A percentile compares a stretch with the other conserved stretches of the same genome.
These are phyloP conservation scores for Lichtheimia corymbifera DNA, from an alignment of 371 early-diverging fungal genomes.

Conservation along the genomic window DNA sequence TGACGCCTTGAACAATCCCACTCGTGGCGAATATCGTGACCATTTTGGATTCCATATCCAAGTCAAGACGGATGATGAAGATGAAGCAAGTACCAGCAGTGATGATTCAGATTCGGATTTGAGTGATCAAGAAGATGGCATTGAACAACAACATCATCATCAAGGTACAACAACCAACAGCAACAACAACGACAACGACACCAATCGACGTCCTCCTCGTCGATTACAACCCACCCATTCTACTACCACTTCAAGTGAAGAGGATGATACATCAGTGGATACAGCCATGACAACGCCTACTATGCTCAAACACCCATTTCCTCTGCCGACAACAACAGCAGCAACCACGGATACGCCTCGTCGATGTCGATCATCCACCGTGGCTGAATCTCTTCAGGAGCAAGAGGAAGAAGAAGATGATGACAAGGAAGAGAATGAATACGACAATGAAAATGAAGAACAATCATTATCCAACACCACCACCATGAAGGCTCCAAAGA, in stretches of 20 bases:
- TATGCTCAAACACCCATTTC: not conserved
- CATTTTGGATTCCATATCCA: constrained; percentile 49
- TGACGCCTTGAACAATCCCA: constrained; percentile 37
- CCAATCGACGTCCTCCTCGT: no score
- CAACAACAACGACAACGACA: not conserved
- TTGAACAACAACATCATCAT: not conserved
- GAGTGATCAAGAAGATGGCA: not conserved
- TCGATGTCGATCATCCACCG: constrained; percentile 12
- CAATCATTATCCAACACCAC: no score
- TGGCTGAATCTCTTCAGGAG: not conserved
- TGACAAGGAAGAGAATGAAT: no score
- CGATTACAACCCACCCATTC: no score
- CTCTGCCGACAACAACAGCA: not conserved
- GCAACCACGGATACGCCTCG: not conserved
- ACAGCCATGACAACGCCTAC: constrained; percentile 32
- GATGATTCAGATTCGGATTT: constrained; percentile 10
- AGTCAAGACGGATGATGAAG: constrained; percentile 49
- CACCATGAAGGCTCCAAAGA: not conserved
- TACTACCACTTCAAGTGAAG: constrained; percentile 9
- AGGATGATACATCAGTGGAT: constrained; percentile 29
- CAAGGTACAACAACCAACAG: not conserved
- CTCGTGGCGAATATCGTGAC: constrained; percentile 36
- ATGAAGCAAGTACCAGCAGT: constrained; percentile 17
- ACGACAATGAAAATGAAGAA: no score
- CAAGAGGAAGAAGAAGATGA: no score